Percentiles rank a stretch among this genome's conserved stretches.
Conservation (phyloP, 441 rosid species). For the Hura crepitans region DNA sequence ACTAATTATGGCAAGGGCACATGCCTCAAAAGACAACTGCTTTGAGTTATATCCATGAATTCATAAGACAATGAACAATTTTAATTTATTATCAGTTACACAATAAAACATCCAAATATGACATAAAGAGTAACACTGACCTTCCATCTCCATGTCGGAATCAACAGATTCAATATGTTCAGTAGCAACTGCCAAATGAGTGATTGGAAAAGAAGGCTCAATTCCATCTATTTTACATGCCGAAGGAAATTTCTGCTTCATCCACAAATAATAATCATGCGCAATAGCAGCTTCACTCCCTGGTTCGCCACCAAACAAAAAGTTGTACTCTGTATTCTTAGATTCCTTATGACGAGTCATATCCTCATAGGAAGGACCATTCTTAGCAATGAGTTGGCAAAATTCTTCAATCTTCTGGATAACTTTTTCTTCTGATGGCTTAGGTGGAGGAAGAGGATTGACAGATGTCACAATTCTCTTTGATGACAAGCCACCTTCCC, state of each 20-base stretch:
- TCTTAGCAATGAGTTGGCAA: constrained; percentile 36
- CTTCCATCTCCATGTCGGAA: constrained; percentile 93
- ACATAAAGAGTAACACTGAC: constrained; percentile 33
- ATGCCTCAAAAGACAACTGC: background rate
- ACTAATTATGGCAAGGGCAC: background rate
- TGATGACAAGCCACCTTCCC: background rate
- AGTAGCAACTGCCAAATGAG: constrained; percentile 18
- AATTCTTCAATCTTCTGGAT: constrained; percentile 34
- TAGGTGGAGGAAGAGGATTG: constrained; percentile 33
- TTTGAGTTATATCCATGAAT: background rate
- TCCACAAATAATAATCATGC: constrained; percentile 34
- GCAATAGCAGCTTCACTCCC: constrained; percentile 40
- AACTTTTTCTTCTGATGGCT: constrained; percentile 32
- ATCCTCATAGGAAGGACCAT: constrained; percentile 39
- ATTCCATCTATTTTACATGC: constrained; percentile 20
- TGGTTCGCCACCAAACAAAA: constrained; percentile 40
- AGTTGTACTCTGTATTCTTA: constrained; percentile 32
- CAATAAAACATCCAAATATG: background rate
- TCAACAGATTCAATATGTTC: constrained; percentile 35
- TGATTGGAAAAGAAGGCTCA: constrained; percentile 17
- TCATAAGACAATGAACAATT: background rate
- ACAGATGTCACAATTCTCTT: constrained; percentile 2
- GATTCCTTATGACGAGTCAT: constrained; percentile 28
- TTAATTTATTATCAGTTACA: background rate
- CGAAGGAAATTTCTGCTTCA: constrained; percentile 30